These are phyloP conservation scores for Nadsonia starkeyi-henricii DNA, from an alignment of 1,139 yeast genomes.

Conservation along the genomic window DNA sequence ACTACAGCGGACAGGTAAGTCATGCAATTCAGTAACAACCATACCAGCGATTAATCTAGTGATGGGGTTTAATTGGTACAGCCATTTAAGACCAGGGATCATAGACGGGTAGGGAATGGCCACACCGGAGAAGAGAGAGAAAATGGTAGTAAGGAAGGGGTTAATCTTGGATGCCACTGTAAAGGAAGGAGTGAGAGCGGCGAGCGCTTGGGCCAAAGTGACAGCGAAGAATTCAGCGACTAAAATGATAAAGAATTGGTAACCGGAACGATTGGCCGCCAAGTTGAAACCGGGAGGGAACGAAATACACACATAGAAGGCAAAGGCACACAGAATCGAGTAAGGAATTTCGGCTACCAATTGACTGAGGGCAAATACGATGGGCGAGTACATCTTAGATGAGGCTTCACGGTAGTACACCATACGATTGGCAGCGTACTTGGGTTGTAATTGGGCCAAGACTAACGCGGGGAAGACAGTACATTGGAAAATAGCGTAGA, in stretches of 20 bases:
- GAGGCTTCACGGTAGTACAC: conserved; percentile 48
- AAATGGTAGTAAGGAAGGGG: conserved; percentile 33
- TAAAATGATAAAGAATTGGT: conserved; percentile 36
- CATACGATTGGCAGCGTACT: conserved; percentile 32
- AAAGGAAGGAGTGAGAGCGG: conserved; percentile 46
- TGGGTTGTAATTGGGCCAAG: conserved; percentile 41
- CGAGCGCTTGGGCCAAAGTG: conserved; percentile 39
- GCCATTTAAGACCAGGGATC: conserved; percentile 47
- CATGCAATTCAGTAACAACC: conserved; percentile 32
- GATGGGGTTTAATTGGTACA: conserved; percentile 42
- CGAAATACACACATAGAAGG: conserved; percentile 22
- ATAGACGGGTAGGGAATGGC: conserved; percentile 32
- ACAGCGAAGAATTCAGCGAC: conserved; percentile 39
- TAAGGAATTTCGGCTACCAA: conserved; percentile 29
- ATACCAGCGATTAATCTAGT: conserved; percentile 39
- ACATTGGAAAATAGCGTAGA: conserved; percentile 40
- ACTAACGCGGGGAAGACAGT: conserved; percentile 37
- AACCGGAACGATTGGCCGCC: conserved; percentile 30
- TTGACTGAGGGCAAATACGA: conserved; percentile 29
- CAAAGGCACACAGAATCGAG: conserved; percentile 23
- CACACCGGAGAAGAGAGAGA: conserved; percentile 47
- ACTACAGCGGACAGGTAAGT: conserved; percentile 31
- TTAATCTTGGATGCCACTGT: conserved; percentile 36
- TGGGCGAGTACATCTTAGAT: conserved; percentile 53
- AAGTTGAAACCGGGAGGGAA: conserved; percentile 31